Evolutionary conservation across 2,329 filamentous ascomycete species (phyloP).

Genomic region (Fusarium sublunatum): DNA sequence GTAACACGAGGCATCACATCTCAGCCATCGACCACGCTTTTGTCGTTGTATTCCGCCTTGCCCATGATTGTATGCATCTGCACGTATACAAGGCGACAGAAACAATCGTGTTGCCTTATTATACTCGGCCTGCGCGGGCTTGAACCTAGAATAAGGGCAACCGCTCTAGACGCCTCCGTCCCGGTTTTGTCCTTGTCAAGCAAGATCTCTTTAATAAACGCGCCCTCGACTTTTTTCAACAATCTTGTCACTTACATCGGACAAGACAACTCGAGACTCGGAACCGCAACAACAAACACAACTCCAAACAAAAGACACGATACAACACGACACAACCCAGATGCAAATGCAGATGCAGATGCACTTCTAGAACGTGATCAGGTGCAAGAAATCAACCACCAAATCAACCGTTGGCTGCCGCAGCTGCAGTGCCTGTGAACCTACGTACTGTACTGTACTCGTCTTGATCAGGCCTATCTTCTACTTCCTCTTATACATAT

Average conservation of each 20-base stretch:
- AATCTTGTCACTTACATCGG: constrained; percentile 15
- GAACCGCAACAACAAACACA: constrained; percentile 18
- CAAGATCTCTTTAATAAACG: no score
- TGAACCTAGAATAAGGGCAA: constrained; percentile 6
- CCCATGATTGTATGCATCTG: constrained; percentile 22
- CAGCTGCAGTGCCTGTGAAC: constrained; percentile 14
- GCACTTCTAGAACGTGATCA: constrained; percentile 27
- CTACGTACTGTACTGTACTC: constrained; percentile 3
- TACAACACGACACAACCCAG: constrained; percentile 12
- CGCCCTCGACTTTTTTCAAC: no score
- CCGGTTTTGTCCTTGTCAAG: constrained; percentile 6
- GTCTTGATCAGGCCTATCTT: constrained; percentile 23
- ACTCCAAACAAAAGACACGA: constrained; percentile 22
- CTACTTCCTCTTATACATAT: constrained; percentile 31
- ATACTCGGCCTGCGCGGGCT: constrained; percentile 24
- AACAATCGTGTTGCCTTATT: constrained; percentile 32
- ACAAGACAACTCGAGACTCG: constrained; percentile 10
- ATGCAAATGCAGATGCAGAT: constrained; percentile 33
- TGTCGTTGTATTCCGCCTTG: constrained; percentile 18
- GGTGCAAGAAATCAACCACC: constrained; percentile 31
- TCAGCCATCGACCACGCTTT: constrained; percentile 23
- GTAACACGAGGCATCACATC: constrained; percentile 39
- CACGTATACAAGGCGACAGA: constrained; percentile 35
- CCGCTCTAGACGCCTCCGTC: constrained; percentile 25
- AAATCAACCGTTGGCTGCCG: constrained; percentile 26